Percentiles rank a stretch among this genome's conserved stretches.
Conservation (phyloP, 2,329 filamentous ascomycete species). For the Monosporascus sp. region DNA sequence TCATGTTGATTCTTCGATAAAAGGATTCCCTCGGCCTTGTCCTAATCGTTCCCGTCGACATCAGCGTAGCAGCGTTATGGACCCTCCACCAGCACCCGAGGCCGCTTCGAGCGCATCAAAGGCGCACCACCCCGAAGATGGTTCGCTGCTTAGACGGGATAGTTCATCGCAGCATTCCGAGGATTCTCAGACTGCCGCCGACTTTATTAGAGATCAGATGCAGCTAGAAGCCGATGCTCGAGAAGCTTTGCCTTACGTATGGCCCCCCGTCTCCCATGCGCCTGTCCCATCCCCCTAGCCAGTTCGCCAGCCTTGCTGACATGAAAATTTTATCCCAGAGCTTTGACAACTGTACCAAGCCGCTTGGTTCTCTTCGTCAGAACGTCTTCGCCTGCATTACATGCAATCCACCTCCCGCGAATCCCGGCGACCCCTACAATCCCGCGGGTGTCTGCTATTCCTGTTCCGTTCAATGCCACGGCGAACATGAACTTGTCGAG, state of each 20-base stretch:
- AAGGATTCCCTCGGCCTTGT: background rate
- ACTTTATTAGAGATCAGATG: slow-evolving; percentile 85
- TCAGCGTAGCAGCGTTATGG: slow-evolving; percentile 20
- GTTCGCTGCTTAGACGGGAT: slow-evolving; percentile 39
- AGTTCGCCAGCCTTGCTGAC: slow-evolving; percentile 17
- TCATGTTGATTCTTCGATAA: background rate
- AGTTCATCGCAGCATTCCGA: slow-evolving; percentile 55
- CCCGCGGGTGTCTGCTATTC: slow-evolving; percentile 90
- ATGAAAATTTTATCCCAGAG: slow-evolving; percentile 49
- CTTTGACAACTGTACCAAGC: slow-evolving; percentile 87
- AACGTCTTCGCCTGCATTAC: slow-evolving; percentile 89
- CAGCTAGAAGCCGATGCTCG: slow-evolving; percentile 90
- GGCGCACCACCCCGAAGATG: slow-evolving; percentile 6
- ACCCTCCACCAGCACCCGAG: slow-evolving; percentile 27
- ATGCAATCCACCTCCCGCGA: slow-evolving; percentile 74
- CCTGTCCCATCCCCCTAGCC: background rate
- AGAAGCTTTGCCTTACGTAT: slow-evolving; percentile 87
- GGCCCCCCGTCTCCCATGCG: slow-evolving; percentile 19
- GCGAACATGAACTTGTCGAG: slow-evolving; percentile 90
- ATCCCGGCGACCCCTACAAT: slow-evolving; percentile 56
- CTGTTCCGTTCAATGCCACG: slow-evolving; percentile 94
- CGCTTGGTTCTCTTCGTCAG: slow-evolving; percentile 83
- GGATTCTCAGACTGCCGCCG: slow-evolving; percentile 66
- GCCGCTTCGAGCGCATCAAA: slow-evolving; percentile 20
- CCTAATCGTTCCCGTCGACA: background rate